Evolutionary conservation across 805 yeast genomes (phyloP), one percentile per base, ranked within the genome.

Genomic region (Saturnispora saitoi): DNA sequence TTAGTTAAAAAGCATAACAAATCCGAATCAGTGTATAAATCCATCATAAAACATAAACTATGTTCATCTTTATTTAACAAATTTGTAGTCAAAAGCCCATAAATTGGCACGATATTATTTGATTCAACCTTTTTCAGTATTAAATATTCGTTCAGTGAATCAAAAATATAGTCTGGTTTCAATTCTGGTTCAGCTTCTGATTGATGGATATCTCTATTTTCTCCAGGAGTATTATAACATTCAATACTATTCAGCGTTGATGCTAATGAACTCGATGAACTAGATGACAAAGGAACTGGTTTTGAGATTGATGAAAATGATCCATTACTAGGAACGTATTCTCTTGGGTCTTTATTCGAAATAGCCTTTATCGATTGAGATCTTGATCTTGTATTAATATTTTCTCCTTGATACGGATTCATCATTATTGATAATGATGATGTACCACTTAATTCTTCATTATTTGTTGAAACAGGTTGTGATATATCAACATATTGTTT

Each of bases 1-100:
- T 56, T 57, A 10, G 74, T 63, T n/a, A 76, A 52, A 47, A 66
- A 64, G 36, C 69, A 70, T 44, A 77, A 56, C 26, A 77, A 61
- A 56, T 77, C 83, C 3, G 81, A 80, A 52, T 70, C 56, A 24
- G 65, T 59, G 58, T 69, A 75, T 56, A 59, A 74, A 12, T 75
- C 75, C 24, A 70, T 49, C 10, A 75, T 58, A 4, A 77, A 53
- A 11, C 73, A 67, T 30, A 54, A 31, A 41, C 20, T 47, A 0
- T 46, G 43, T n/a, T 34, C 34, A 11, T 14, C 30, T 32, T 42
- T 24, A 4, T 19, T 11, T 9, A 20, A n/a, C 5, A 54, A 15
- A 32, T 38, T 43, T 7, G 41, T 47, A 15, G 28, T 20, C 9
- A 57, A 47, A 6, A 60, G 26, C 2, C 54, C 54, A 42, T 54